Evolutionary conservation across 2,329 filamentous ascomycete genomes (phyloP).

Genomic region (Penicillium sclerotiorum): DNA sequence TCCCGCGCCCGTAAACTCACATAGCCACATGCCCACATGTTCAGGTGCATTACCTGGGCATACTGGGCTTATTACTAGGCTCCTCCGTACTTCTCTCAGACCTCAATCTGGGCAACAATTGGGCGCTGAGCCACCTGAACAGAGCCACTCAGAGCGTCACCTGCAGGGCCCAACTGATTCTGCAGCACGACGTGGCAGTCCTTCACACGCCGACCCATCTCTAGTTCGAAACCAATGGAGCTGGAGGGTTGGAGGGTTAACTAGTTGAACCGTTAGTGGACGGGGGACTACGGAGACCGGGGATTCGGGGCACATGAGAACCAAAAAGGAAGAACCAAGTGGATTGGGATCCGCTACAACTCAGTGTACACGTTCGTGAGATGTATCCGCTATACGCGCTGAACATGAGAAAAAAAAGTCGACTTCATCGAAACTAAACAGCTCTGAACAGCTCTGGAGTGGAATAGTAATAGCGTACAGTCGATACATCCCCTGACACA

Average conservation of each 20-base stretch:
- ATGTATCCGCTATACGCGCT: slow-evolving; percentile 26
- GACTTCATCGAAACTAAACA: too few relatives aligned
- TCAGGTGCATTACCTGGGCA: too few relatives aligned
- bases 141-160: slow-evolving; percentile 10
- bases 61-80: too few relatives aligned
- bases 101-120: slow-evolving; percentile 14
- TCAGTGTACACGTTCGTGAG: too few relatives aligned
- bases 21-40: too few relatives aligned
- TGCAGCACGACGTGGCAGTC: slow-evolving; percentile 28
- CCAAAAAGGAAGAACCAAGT: too few relatives aligned
- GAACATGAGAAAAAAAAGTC: neutral
- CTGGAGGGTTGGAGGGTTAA: neutral
- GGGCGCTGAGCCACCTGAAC: slow-evolving; percentile 16
- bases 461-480: too few relatives aligned
- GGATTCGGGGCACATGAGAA: slow-evolving; percentile 4
- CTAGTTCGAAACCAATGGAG: slow-evolving; percentile 10
- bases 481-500: neutral
- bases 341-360: too few relatives aligned
- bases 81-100: neutral
- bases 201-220: slow-evolving; percentile 11
- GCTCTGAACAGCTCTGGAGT: too few relatives aligned
- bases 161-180: slow-evolving; percentile 24
- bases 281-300: too few relatives aligned
- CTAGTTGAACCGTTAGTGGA: neutral
- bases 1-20: too few relatives aligned